Base-by-base conservation (phyloP, 805 yeast species). In the Candida suzukii region DNA sequence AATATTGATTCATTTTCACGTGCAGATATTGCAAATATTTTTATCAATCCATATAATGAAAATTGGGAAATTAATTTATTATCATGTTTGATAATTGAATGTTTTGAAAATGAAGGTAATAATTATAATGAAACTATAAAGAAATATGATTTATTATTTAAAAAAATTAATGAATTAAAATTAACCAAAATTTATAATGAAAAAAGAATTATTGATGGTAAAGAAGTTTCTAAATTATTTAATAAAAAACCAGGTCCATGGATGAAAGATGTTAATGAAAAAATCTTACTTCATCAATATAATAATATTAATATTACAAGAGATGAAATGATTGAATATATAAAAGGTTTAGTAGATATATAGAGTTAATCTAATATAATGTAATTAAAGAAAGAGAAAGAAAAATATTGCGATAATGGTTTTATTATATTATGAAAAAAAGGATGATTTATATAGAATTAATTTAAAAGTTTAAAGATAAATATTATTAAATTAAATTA, bases 181-280 rank as follows among this genome's bases (percentile, higher is more conserved):
- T 63, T 85, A 38, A 52, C 48, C 2, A 54, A 67, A 2, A 78
- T 73, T 0, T 69, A 76, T 52, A 56, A 52, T 0, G 45, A 83
- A 42, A 83, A 77, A 52, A 85, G 91, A 2, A 48, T 86, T 7
- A 60, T 90, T 12, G 88, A 86, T 58, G 95, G 99, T 14, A 87
- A 84, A 50, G 73, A 75, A 35, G 59, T 91, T 35, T 64, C 73
- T 39, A 61, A 66, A 34, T 59, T 67, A 18, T 59, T 84, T 24
- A 62, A 69, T 19, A 65, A 67, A 41, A 83, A 82, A 53, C 86
- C 91, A 0, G 99, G 99, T 0, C 88, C 90, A 6, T 88, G 97
- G 96, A 69, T 91, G 73, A 68, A 76, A 9, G 61, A 60, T 9
- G 61, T 80, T 9, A 71, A 77, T 44, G 76, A 76, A 7, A 60